phyloP scores from a whole-genome alignment of 108 stramenopile genomes.

The Cylindrotheca fusiformis region DNA sequence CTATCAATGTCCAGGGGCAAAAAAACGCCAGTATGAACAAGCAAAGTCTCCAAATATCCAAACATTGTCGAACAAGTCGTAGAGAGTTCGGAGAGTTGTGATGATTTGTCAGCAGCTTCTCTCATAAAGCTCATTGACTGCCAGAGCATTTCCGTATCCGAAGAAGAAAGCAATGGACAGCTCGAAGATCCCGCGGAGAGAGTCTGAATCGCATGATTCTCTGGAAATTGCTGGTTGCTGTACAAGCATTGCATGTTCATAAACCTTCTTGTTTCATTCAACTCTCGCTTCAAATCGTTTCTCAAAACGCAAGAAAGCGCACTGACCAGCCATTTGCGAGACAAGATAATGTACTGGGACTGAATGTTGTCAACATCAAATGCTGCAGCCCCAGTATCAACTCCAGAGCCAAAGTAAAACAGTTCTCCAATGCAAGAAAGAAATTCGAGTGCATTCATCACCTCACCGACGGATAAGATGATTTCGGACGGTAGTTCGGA shows the following conservation, averaged over 20 bases:
- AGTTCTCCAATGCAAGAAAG: slow-evolving; percentile 45
- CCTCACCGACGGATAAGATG: slow-evolving; percentile 19
- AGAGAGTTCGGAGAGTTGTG: slow-evolving; percentile 38
- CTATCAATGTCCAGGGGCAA: slow-evolving; percentile 60
- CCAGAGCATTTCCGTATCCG: slow-evolving; percentile 68
- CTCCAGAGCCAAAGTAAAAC: slow-evolving; percentile 36
- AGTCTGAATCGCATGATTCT: slow-evolving; percentile 38
- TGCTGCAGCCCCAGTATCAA: not conserved
- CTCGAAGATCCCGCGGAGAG: slow-evolving; percentile 26
- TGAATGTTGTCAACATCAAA: slow-evolving; percentile 32
- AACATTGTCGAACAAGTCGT: slow-evolving; percentile 50
- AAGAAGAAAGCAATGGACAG: slow-evolving; percentile 44
- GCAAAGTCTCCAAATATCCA: slow-evolving; percentile 60
- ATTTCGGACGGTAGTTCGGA: slow-evolving; percentile 23
- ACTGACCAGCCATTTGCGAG: slow-evolving; percentile 75
- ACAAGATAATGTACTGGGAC: slow-evolving; percentile 60
- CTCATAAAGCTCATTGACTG: slow-evolving; percentile 66
- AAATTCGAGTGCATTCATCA: slow-evolving; percentile 39
- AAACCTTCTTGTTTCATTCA: slow-evolving; percentile 37
- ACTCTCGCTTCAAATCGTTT: slow-evolving; percentile 50
- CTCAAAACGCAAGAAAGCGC: slow-evolving; percentile 69
- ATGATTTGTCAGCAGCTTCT: slow-evolving; percentile 62
- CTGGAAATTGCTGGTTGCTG: slow-evolving; percentile 37
- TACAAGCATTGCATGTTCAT: slow-evolving; percentile 47
- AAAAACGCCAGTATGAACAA: slow-evolving; percentile 68